Base-by-base conservation (phyloP, 1,284 basidiomycete genomes). In the Ceratobasidium sp. region DNA sequence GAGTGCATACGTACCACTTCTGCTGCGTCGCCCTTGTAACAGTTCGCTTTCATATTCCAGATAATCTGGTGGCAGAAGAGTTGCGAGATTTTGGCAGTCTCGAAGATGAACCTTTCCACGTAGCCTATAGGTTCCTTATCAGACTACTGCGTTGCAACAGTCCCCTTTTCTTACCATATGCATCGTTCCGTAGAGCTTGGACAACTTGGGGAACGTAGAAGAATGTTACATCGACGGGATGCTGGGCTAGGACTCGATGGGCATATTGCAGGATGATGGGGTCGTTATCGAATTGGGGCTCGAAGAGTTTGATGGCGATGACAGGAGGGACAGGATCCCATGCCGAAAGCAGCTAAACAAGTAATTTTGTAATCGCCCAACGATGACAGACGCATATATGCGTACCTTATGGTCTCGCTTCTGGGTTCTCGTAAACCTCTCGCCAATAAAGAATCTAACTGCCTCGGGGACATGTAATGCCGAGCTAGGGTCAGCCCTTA, bases 31-130 rank as follows among this genome's bases (percentile, higher is more conserved):
- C 96, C 97, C 75, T 91, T 94, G 79, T 90, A 98, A 72, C 90
- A 94, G 77, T 99, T 99, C 3, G 97, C 97, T 77, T 97, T 97
- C 97, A 99, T 99, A 79, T 99, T 99, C 97, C 97, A 99, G 73
- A 99, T 94, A 72, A 99, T 99, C 81, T 99, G 97, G 78, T 99
- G 97, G 77, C 97, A 99, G 83, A 99, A 99, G 10, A 96, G 80
- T 78, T 98, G 96, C 3, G 96, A 98, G 72, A 99, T 94, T 80
- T 95, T 96, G 12, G 96, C 92, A 0, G 96, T 98, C 80, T 98
- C 95, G 74, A 96, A 96, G 76, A 99, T 95, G 83, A 98, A 99
- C 31, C 91, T 87, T 73, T 91, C 88, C 31, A 99, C 94, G 79
- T 99, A 99, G 54, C 94, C 94, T 54, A 53, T 42, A 32, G 47